phyloP scores from a whole-genome alignment of 2,329 filamentous ascomycete genomes.

The Botrytis deweyae region DNA sequence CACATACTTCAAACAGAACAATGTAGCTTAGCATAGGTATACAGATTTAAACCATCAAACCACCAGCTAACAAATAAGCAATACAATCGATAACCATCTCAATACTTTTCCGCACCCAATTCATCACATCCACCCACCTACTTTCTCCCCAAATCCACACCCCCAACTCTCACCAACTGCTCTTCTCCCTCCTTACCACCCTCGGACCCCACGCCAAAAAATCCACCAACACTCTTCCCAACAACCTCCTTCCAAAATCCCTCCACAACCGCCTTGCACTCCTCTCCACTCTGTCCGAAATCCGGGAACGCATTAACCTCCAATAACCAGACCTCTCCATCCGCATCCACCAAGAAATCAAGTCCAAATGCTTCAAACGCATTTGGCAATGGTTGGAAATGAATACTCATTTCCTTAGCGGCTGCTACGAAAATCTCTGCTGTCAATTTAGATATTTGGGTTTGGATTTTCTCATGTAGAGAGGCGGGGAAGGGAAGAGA shows the following conservation, averaged over 20 bases:
- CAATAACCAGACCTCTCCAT: conserved; percentile 65
- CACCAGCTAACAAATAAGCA: not conserved
- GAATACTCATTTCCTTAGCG: conserved; percentile 76
- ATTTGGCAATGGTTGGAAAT: conserved; percentile 87
- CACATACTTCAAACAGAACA: not conserved
- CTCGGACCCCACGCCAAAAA: conserved; percentile 54
- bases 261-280: conserved; percentile 68
- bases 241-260: conserved; percentile 77
- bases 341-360: conserved; percentile 78
- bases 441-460: conserved; percentile 71
- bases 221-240: conserved; percentile 62
- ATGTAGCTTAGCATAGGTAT: not conserved
- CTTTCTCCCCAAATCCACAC: conserved; percentile 25
- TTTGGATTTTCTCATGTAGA: conserved; percentile 60
- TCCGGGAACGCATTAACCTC: conserved; percentile 97
- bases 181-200: conserved; percentile 36
- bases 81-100: not conserved
- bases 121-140: not conserved
- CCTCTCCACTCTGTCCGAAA: conserved; percentile 84
- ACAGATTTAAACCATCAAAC: not conserved
- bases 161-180: conserved; percentile 51
- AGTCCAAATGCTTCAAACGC: conserved; percentile 91
- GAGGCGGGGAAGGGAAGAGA: conserved; percentile 46
- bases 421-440: conserved; percentile 84
- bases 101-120: not conserved